Evolutionary conservation across 2,329 filamentous ascomycete species (phyloP).

Genomic region (Aspergillus neotritici): DNA sequence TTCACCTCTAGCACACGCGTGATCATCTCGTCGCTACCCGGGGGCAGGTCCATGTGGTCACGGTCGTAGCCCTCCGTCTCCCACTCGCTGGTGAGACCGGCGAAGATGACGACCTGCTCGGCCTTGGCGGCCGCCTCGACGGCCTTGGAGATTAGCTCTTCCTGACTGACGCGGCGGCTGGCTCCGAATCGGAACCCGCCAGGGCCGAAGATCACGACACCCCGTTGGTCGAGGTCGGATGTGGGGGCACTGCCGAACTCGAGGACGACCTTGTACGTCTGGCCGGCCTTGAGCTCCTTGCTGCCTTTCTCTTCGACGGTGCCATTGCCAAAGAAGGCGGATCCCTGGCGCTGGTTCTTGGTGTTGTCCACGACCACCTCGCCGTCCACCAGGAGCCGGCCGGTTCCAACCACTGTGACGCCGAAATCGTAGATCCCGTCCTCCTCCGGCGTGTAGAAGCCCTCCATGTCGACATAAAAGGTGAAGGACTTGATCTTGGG

Average conservation of each 20-base stretch:
- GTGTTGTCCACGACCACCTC: slow-evolving; percentile 61
- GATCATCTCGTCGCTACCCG: slow-evolving; percentile 55
- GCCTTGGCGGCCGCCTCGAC: slow-evolving; percentile 62
- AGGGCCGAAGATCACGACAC: slow-evolving; percentile 48
- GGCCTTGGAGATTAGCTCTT: slow-evolving; percentile 59
- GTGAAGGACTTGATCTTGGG: slow-evolving; percentile 47
- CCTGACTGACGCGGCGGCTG: slow-evolving; percentile 52
- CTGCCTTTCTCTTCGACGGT: slow-evolving; percentile 59
- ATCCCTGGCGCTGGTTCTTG: slow-evolving; percentile 57
- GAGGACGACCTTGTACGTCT: slow-evolving; percentile 54
- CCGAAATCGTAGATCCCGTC: slow-evolving; percentile 60
- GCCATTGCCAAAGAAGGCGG: slow-evolving; percentile 60
- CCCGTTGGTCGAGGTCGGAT: slow-evolving; percentile 49
- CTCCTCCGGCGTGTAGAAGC: slow-evolving; percentile 55
- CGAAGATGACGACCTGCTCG: slow-evolving; percentile 73
- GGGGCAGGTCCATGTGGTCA: slow-evolving; percentile 53
- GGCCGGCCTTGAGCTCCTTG: slow-evolving; percentile 54
- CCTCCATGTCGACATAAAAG: slow-evolving; percentile 60
- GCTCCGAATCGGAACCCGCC: slow-evolving; percentile 61
- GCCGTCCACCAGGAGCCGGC: slow-evolving; percentile 59
- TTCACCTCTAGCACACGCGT: slow-evolving; percentile 60
- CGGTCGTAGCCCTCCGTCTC: slow-evolving; percentile 68
- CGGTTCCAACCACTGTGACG: slow-evolving; percentile 60
- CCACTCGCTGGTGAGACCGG: slow-evolving; percentile 74
- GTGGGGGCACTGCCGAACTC: slow-evolving; percentile 57